Conservation (phyloP, 169 alveolate species). For the Plasmodium adleri region DNA sequence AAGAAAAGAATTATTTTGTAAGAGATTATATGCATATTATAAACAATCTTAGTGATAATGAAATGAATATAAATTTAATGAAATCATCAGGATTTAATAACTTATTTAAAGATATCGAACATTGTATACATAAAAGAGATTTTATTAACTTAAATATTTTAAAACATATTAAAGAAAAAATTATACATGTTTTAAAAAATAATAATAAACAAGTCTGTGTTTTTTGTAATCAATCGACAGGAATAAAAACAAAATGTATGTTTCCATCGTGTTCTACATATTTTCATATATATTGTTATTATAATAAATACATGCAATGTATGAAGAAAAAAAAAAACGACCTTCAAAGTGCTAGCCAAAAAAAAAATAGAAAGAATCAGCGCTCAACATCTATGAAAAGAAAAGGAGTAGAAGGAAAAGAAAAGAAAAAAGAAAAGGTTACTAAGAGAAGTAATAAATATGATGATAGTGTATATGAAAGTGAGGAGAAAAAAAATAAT, state of each 20-base stretch:
- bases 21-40: slow-evolving; percentile 5
- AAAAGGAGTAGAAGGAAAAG: neutral
- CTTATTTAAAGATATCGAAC: slow-evolving; percentile 47
- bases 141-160: slow-evolving; percentile 28
- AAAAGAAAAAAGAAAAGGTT: neutral
- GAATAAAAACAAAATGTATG: slow-evolving; percentile 65
- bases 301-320: slow-evolving; percentile 9
- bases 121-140: slow-evolving; percentile 45
- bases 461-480: too few relatives aligned
- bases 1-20: slow-evolving; percentile 26
- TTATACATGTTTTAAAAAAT: slow-evolving; percentile 9
- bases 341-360: neutral
- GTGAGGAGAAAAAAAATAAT: too few relatives aligned
- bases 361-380: neutral
- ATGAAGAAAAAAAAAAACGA: neutral
- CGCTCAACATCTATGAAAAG: neutral
- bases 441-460: too few relatives aligned
- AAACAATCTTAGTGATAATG: slow-evolving; percentile 20
- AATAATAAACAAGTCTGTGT: slow-evolving; percentile 15
- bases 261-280: slow-evolving; percentile 43
- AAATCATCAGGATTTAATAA: slow-evolving; percentile 19
- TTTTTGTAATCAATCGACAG: slow-evolving; percentile 13
- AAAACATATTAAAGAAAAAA: slow-evolving; percentile 40
- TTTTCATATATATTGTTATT: slow-evolving; percentile 59
- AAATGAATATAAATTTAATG: neutral